Evolutionary conservation across 225 moss, liverwort and hornwort species (phyloP).

Genomic region (Antitrichia curtipendula): DNA sequence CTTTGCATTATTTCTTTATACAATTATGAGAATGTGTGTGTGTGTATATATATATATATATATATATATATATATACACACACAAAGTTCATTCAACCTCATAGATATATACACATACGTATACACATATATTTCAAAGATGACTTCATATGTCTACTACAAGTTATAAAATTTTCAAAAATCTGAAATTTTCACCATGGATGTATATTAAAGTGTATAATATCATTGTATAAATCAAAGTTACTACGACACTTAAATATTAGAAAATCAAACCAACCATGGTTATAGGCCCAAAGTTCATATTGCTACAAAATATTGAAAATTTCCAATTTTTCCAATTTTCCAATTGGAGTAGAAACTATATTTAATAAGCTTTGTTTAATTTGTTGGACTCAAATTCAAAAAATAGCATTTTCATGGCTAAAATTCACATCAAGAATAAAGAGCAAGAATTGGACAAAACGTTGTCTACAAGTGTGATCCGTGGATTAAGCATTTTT

Average conservation of each 20-base stretch:
- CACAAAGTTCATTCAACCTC: too few species aligned
- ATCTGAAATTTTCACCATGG: neutral
- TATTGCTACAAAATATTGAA: neutral
- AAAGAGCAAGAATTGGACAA: neutral
- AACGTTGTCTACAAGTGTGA: too few species aligned
- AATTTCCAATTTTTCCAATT: neutral
- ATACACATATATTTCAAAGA: neutral
- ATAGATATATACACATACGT: too few species aligned
- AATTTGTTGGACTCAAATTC: too few species aligned
- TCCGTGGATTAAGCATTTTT: too few species aligned
- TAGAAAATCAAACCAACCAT: neutral
- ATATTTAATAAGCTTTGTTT: accelerated
- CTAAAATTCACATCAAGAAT: neutral
- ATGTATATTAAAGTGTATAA: neutral
- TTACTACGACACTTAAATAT: neutral
- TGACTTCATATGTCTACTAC: neutral
- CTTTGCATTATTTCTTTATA: neutral
- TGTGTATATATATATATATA: too few species aligned
- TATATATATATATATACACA: too few species aligned
- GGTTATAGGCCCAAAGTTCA: neutral
- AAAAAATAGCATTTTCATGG: too few species aligned
- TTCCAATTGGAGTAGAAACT: neutral
- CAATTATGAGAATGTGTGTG: neutral
- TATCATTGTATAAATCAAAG: neutral
- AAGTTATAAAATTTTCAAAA: neutral